phyloP scores from a whole-genome alignment of 176 grass and related monocot genomes.

The Panicum miliaceum region DNA sequence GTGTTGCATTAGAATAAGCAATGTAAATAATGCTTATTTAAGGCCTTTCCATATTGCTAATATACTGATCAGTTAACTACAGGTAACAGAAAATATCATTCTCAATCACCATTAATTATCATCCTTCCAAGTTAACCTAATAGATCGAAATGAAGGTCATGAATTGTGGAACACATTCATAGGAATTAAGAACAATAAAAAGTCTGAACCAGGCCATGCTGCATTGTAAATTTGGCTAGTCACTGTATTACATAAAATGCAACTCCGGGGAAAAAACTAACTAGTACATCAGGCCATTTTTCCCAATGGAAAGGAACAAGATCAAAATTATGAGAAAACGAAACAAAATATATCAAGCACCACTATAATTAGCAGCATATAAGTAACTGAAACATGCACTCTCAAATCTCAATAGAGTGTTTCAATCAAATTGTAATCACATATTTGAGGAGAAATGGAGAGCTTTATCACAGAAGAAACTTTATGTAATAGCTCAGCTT shows the following conservation, averaged over 20 bases:
- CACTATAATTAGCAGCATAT: background rate
- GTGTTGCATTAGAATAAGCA: background rate
- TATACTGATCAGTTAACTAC: background rate
- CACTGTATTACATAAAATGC: background rate
- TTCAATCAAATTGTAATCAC: background rate
- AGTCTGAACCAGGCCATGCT: background rate
- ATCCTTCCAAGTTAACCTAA: background rate
- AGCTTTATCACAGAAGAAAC: background rate
- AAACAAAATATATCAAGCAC: background rate
- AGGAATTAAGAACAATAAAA: background rate
- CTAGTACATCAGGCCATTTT: no score
- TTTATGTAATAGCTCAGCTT: constrained; percentile 13
- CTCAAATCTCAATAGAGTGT: background rate
- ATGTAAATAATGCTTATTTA: background rate
- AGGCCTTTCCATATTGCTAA: background rate
- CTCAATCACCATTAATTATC: background rate
- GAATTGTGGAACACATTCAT: background rate
- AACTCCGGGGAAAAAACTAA: no score
- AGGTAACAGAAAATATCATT: background rate
- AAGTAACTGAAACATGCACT: background rate
- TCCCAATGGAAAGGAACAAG: no score
- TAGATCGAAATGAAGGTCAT: background rate
- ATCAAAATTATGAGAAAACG: background rate
- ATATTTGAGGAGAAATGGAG: background rate
- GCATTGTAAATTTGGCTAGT: background rate